Conservation (phyloP, 805 yeast species). For the Gaillardinia entomophila region DNA sequence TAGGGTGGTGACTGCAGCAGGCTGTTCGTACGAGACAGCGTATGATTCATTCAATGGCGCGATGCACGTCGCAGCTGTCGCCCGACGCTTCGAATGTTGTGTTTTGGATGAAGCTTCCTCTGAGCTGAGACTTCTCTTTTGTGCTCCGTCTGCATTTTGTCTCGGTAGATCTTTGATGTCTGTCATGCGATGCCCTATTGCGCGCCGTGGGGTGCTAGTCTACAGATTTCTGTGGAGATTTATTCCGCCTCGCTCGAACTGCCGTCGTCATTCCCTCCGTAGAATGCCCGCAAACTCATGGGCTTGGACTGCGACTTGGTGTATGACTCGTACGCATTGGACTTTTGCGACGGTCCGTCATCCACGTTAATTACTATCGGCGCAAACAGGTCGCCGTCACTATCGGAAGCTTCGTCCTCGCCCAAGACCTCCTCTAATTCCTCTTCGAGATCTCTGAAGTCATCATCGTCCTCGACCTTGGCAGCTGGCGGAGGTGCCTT, state of each 20-base stretch:
- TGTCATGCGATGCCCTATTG: no score
- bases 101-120: no score
- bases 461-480: conserved; percentile 13
- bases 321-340: conserved; percentile 2
- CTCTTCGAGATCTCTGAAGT: conserved; percentile 38
- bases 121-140: no score
- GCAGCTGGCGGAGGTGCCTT: not conserved
- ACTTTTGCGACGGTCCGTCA: conserved; percentile 9
- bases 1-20: not conserved
- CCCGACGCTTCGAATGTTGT: no score
- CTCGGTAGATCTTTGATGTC: no score
- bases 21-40: not conserved
- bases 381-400: conserved; percentile 14
- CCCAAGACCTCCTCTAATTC: conserved; percentile 37
- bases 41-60: not conserved
- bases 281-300: conserved; percentile 33
- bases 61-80: no score
- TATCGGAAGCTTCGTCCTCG: conserved; percentile 20
- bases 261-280: conserved; percentile 21
- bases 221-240: no score
- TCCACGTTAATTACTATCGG: conserved; percentile 21
- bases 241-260: conserved; percentile 31
- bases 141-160: no score
- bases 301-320: conserved; percentile 16
- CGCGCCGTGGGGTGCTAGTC: no score